Evolutionary conservation across 495 filamentous ascomycete species (phyloP).

Genomic region (Talaromyces nanjingensis): DNA sequence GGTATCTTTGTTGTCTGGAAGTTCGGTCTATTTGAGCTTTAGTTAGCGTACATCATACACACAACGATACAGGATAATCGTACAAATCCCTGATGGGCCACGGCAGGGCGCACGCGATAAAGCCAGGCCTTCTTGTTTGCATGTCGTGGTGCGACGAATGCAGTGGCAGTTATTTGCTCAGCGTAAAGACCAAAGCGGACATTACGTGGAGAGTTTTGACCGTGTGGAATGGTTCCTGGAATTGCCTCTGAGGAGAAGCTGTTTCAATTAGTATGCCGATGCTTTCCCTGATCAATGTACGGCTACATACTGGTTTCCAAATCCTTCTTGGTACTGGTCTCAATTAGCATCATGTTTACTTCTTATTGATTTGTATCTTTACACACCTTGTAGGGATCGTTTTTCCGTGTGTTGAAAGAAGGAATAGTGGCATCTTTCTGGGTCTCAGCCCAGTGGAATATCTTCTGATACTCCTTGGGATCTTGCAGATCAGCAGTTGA

Average conservation of each 20-base stretch:
- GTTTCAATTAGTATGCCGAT: neutral
- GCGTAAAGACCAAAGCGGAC: slow-evolving; percentile 36
- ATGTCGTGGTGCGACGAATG: slow-evolving; percentile 30
- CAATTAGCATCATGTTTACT: slow-evolving; percentile 15
- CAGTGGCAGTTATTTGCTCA: slow-evolving; percentile 39
- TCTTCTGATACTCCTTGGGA: slow-evolving; percentile 45
- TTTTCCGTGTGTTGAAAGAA: slow-evolving; percentile 40
- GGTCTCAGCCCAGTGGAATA: slow-evolving; percentile 53
- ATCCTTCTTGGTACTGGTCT: slow-evolving; percentile 44
- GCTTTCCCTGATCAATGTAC: neutral
- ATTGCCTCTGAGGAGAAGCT: slow-evolving; percentile 42
- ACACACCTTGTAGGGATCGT: slow-evolving; percentile 46
- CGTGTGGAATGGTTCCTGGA: slow-evolving; percentile 40
- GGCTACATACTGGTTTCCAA: slow-evolving; percentile 44
- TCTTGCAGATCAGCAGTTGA: slow-evolving; percentile 21
- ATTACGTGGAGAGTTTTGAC: slow-evolving; percentile 40
- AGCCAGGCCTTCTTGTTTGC: slow-evolving; percentile 44
- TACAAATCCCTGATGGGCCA: slow-evolving; percentile 46
- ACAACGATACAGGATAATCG: slow-evolving; percentile 2
- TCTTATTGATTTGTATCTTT: neutral
- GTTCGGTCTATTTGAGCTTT: slow-evolving; percentile 30
- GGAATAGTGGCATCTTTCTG: slow-evolving; percentile 44
- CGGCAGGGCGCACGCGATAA: slow-evolving; percentile 40
- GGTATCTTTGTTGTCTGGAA: slow-evolving; percentile 32
- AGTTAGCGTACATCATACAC: neutral